Conservation (phyloP, 2,329 filamentous ascomycete genomes). For the Xylariales sp. region DNA sequence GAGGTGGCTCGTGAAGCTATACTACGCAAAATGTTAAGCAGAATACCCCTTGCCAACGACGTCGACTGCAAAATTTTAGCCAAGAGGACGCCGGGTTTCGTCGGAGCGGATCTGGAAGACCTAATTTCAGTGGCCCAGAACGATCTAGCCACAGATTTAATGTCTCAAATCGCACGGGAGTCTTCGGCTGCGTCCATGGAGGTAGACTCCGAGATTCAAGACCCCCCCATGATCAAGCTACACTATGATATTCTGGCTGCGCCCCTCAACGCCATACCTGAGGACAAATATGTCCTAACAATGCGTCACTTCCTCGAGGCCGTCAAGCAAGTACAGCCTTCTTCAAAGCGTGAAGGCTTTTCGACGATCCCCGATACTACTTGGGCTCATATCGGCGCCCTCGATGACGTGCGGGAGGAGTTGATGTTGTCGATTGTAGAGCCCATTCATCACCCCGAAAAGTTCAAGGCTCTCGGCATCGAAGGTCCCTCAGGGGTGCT, state of each 20-base stretch:
- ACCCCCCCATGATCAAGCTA: slow-evolving; percentile 32
- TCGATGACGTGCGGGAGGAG: slow-evolving; percentile 81
- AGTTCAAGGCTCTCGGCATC: slow-evolving; percentile 82
- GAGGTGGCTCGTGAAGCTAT: slow-evolving; percentile 82
- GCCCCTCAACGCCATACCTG: slow-evolving; percentile 39
- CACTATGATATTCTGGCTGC: slow-evolving; percentile 42
- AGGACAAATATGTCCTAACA: slow-evolving; percentile 48
- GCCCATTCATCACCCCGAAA: slow-evolving; percentile 84
- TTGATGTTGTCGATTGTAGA: slow-evolving; percentile 88
- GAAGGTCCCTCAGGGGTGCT: slow-evolving; percentile 86
- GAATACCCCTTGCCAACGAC: slow-evolving; percentile 72
- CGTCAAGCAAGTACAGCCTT: slow-evolving; percentile 79
- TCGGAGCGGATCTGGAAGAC: slow-evolving; percentile 86
- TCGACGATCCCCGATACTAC: slow-evolving; percentile 93
- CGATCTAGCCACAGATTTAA: slow-evolving; percentile 48
- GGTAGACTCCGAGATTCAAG: slow-evolving; percentile 36
- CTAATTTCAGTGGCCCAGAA: slow-evolving; percentile 62
- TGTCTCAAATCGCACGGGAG: slow-evolving; percentile 45
- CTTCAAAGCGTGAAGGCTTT: slow-evolving; percentile 92
- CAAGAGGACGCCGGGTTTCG: slow-evolving; percentile 89
- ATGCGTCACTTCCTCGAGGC: slow-evolving; percentile 78
- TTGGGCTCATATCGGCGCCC: slow-evolving; percentile 91
- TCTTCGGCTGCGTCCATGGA: slow-evolving; percentile 41
- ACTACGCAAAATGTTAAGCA: slow-evolving; percentile 75
- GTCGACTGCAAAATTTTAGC: slow-evolving; percentile 81